These are phyloP conservation scores for Penicillium salamii DNA, from an alignment of 495 filamentous ascomycete species.

Conservation along the genomic window DNA sequence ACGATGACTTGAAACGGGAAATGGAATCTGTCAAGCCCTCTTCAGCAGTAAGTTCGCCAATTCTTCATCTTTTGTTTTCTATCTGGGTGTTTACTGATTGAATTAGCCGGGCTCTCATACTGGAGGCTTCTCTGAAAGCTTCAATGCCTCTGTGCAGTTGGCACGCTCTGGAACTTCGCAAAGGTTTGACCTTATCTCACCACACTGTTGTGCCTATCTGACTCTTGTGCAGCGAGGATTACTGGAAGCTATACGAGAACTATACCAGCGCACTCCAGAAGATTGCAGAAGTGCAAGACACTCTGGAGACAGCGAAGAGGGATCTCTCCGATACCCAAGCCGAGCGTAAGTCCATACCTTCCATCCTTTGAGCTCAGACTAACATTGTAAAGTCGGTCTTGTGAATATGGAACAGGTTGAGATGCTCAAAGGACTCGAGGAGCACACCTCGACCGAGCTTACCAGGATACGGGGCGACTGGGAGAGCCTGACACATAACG, in stretches of 20 bases:
- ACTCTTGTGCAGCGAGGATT: constrained; percentile 37
- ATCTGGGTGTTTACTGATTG: too few species aligned
- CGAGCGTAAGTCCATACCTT: constrained; percentile 37
- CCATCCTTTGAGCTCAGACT: constrained; percentile 24
- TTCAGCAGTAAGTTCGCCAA: constrained; percentile 21
- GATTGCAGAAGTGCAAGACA: constrained; percentile 40
- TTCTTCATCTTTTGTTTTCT: neutral
- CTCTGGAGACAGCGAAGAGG: constrained; percentile 33
- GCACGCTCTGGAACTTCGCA: constrained; percentile 39
- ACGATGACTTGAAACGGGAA: constrained; percentile 42
- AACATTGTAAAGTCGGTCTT: constrained; percentile 38
- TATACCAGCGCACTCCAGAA: constrained; percentile 40
- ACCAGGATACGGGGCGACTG: constrained; percentile 45
- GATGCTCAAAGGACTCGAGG: constrained; percentile 46
- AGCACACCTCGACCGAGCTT: constrained; percentile 42
- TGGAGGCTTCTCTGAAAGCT: constrained; percentile 38
- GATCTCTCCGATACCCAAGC: constrained; percentile 37
- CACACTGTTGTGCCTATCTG: constrained; percentile 17
- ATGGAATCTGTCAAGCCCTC: constrained; percentile 35
- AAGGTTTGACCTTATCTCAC: too few species aligned
- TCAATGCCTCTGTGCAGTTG: constrained; percentile 32
- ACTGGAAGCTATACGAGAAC: constrained; percentile 48
- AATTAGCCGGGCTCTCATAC: constrained; percentile 27
- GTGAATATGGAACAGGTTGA: constrained; percentile 50
- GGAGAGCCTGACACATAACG: constrained; percentile 39